Percentiles rank a stretch among this genome's conserved stretches.
These are phyloP conservation scores for Aspergillus haitiensis DNA, from an alignment of 495 filamentous ascomycete genomes.

Conservation along the genomic window DNA sequence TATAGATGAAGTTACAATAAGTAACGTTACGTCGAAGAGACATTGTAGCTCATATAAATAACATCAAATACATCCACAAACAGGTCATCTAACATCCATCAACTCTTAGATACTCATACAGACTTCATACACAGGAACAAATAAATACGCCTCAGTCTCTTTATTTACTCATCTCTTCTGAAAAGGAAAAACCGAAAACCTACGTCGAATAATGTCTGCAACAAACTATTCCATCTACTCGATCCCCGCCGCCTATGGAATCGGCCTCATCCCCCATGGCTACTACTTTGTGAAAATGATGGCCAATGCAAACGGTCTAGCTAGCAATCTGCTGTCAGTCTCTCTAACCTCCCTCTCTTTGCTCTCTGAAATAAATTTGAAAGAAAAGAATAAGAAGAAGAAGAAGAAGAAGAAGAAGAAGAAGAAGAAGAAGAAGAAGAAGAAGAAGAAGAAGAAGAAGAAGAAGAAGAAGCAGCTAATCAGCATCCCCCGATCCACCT, in stretches of 20 bases:
- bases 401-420: background rate
- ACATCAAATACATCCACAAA: no score
- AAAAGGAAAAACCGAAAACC: background rate
- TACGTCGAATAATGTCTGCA: constrained; percentile 1
- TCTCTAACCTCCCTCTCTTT: background rate
- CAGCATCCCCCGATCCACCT: background rate
- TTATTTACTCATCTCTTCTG: no score
- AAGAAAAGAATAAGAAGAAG: constrained; percentile 8
- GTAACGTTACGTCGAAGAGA: no score
- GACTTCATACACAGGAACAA: no score
- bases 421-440: constrained; percentile 1
- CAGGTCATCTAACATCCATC: no score
- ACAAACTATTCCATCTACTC: constrained; percentile 32
- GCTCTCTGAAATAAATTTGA: background rate
- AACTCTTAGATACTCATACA: no score
- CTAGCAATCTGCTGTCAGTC: constrained; percentile 29
- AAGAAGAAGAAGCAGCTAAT: background rate
- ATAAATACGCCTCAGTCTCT: background rate
- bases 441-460: constrained; percentile 2
- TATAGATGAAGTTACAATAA: no score
- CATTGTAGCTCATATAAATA: no score
- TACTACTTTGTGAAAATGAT: constrained; percentile 35
- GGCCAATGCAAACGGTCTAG: constrained; percentile 30
- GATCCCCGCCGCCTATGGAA: constrained; percentile 29
- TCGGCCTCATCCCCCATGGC: constrained; percentile 28